Evolutionary conservation across 2,329 filamentous ascomycete species (phyloP), one percentile per base, ranked within the genome.

Genomic region (Calonectria montana): DNA sequence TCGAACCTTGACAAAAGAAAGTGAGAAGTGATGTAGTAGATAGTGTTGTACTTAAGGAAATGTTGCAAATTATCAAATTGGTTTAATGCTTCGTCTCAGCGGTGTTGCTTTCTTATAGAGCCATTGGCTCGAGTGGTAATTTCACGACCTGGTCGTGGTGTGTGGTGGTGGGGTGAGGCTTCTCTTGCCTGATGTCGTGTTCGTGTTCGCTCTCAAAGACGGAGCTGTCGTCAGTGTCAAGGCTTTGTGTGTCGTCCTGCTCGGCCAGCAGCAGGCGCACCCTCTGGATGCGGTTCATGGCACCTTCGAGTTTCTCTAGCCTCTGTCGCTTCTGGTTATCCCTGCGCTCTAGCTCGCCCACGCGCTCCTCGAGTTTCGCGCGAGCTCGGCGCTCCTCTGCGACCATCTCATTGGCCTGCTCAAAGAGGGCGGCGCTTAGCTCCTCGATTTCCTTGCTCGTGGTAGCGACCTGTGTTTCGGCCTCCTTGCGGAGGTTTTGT

Each of bases 391-490:
- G 86, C 86, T 97, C 94, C 21, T 89, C 87, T 2, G 94, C 94
- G 23, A 97, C 94, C 94, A 97, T 97, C 84, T 95, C 91, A 81
- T 97, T 97, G 64, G 94, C 94, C 85, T 96, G 92, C 84, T 94
- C 91, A 81, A 97, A 97, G 66, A 97, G 85, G 63, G 89, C 89
- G 23, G 90, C 92, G 79, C 90, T 94, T 74, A 97, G 86, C 83
- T 97, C 94, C 83, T 96, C 94, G 23, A 96, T 89, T 85, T 97
- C 94, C 15, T 86, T 87, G 78, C 90, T 79, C 63, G 94, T 93
- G 62, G 91, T 89, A 74, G 87, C 88, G 23, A 94, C 85, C 73
- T 90, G 89, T 62, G 89, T 88, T 84, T 97, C 94, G 1, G 94
- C 94, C 64, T 91, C 90, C 45, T 88, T 86, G 15, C 94, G 90